Evolutionary conservation across 495 filamentous ascomycete species (phyloP), one percentile per base, ranked within the genome.

Genomic region (Tuber umbilicatum): DNA sequence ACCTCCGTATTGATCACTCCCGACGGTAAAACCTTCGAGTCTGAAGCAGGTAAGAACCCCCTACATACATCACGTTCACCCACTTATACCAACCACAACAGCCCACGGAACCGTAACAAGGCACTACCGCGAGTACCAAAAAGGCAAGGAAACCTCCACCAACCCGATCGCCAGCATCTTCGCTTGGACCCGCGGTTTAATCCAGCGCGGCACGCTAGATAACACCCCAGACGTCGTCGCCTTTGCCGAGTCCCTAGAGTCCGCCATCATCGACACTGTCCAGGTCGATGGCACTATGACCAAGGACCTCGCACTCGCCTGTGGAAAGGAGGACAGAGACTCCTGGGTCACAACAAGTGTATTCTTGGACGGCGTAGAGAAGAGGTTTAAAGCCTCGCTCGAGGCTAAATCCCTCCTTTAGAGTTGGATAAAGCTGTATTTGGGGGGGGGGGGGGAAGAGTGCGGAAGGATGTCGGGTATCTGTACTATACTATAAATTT

Each of bases 161-260:
- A 99, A 99, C 89, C 95, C 95, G 73, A 97, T 99, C 78, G 95
- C 95, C 76, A 94, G 92, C 80, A 97, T 99, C 85, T 99, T 97
- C 85, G 95, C 95, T 80, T 99, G 95, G 95, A 98, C 95, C 70
- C 91, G 95, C 68, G 95, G 95, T 75, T 87, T 99, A n/a, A 86
- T 92, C 70, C 93, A 97, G 86, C 90, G 95, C 77, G 95, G 94
- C 72, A 90, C 91, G 85, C 87, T 99, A 71, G 95, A 99, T 85
- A 86, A 88, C 21, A 97, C 93, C 73, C 93, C 93, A 16, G 94
- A 97, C 72, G 86, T 98, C 23, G 89, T 96, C 35, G 86, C 90
- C 9, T 99, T 97, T 81, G 95, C 94, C 35, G 92, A 97, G 86
- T 88, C 87, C 81, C 88, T 99, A 73, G 95, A 99, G 89, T 86